Evolutionary conservation across 2,329 filamentous ascomycete genomes (phyloP).

Genomic region (Cytospora mali): DNA sequence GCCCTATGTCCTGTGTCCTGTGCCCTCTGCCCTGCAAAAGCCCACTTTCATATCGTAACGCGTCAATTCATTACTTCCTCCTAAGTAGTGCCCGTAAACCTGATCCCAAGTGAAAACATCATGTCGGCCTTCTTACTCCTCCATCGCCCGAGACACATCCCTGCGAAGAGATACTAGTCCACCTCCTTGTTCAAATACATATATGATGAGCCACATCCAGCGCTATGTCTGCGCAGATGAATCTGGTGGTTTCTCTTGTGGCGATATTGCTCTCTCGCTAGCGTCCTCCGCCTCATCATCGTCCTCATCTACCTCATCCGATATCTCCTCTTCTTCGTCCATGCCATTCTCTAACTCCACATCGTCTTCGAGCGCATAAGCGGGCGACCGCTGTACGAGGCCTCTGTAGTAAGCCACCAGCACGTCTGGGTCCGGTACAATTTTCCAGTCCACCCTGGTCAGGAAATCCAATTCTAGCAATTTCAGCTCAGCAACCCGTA

Average conservation of each 20-base stretch:
- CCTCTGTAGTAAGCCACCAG: conserved; percentile 92
- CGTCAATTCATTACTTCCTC: conserved; percentile 23
- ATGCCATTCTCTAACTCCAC: conserved; percentile 37
- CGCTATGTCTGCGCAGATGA: conserved; percentile 4
- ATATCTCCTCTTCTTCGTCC: conserved; percentile 38
- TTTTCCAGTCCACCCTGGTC: conserved; percentile 91
- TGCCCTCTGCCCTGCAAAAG: neutral
- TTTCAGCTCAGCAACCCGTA: conserved; percentile 86
- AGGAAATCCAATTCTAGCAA: conserved; percentile 92
- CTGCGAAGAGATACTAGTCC: conserved; percentile 1
- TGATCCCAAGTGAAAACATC: conserved; percentile 5
- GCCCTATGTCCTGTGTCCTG: neutral
- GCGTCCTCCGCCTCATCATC: conserved; percentile 34
- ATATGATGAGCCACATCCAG: conserved; percentile 1
- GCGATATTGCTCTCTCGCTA: conserved; percentile 18
- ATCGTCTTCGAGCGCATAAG: conserved; percentile 50
- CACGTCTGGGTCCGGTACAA: conserved; percentile 92
- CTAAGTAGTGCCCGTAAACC: conserved; percentile 5
- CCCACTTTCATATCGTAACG: conserved; percentile 4
- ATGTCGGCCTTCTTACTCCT: conserved; percentile 1
- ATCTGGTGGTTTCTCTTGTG: conserved; percentile 10
- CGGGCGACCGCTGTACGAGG: conserved; percentile 69
- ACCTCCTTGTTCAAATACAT: neutral
- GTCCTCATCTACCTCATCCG: conserved; percentile 40
- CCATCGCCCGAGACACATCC: neutral